Evolutionary conservation across 2,329 filamentous ascomycete genomes (phyloP).

Genomic region (Thielaviopsis euricoi): DNA sequence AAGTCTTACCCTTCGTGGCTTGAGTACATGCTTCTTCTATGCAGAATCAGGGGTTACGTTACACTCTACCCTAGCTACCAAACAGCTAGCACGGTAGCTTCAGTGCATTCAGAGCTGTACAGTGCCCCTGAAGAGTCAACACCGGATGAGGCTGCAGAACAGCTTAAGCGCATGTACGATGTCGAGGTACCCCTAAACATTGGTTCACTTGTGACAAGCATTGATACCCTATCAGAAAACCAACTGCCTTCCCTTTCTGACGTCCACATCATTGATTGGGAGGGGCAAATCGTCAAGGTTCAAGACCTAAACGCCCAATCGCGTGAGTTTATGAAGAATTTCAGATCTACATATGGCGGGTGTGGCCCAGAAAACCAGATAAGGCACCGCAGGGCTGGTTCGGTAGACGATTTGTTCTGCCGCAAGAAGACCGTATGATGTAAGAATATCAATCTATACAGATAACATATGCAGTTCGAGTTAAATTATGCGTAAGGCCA

Average conservation of each 20-base stretch:
- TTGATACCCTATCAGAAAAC: conserved; percentile 31
- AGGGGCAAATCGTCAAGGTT: conserved; percentile 27
- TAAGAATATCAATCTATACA: neutral
- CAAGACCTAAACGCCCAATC: conserved; percentile 28
- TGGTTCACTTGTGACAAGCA: conserved; percentile 26
- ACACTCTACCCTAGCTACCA: conserved; percentile 58
- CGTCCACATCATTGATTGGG: conserved; percentile 47
- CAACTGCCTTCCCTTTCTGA: conserved; percentile 26
- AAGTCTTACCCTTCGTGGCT: conserved; percentile 59
- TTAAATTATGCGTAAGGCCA: neutral
- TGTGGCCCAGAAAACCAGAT: conserved; percentile 30
- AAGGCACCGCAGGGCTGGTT: conserved; percentile 18
- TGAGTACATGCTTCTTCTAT: conserved; percentile 62
- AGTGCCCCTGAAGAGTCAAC: conserved; percentile 54
- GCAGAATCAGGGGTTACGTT: conserved; percentile 59
- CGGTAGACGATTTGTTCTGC: conserved; percentile 51
- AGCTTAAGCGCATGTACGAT: neutral
- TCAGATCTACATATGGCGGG: conserved; percentile 49
- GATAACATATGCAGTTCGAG: neutral
- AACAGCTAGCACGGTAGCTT: conserved; percentile 41
- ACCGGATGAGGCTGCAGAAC: conserved; percentile 14
- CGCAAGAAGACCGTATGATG: neutral
- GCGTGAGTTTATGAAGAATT: conserved; percentile 36
- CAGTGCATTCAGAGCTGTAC: conserved; percentile 61
- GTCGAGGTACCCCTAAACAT: conserved; percentile 25